Evolutionary conservation across 2,329 filamentous ascomycete genomes (phyloP), one percentile per base, ranked within the genome.

Genomic region (Tolypocladium cylindrosporum): DNA sequence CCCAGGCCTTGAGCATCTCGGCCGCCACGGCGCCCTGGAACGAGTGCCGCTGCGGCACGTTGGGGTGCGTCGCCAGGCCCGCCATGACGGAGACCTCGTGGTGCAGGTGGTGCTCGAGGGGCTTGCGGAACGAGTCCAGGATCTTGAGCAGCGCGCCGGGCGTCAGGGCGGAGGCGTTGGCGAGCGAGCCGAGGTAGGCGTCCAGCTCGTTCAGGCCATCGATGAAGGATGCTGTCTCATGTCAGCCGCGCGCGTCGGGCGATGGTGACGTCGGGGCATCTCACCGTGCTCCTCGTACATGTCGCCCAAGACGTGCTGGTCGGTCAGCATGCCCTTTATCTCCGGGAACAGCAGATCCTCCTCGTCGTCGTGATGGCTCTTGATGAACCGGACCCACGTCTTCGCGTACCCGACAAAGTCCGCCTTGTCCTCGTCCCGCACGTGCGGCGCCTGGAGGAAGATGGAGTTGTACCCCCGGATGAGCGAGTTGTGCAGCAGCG

Each of bases 401-500:
- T 81, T 72, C 37, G 75, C 73, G 69, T 86, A 87, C 21, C 76
- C 76, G 56, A 85, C 69, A 62, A 87, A 87, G 66, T 81, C 79
- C 54, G 70, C 66, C 67, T 78, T 78, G 67, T 86, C 81, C n/a
- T 68, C 67, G 2, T 76, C 74, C 11, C 74, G 67, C 48, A 86
- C 69, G 63, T 79, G 72, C 13, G 77, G 75, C 1, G 81, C 82
- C 67, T 86, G 84, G 45, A 79, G 76, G 67, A 81, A 84, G 65
- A 87, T 84, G 64, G 77, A 80, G 69, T 87, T 87, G 74, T 82
- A 84, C 57, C 82, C 81, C 48, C 84, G 81, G 61, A 86, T 79
- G 64, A 87, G 80, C 58, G 79, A 73, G 64, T 87, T 87, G 74
- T 87, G 83, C 55, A 84, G 72, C 55, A 85, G 68, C 3, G 77